Conservation (phyloP, 108 stramenopile genomes). For the Skeletonema menzelii region DNA sequence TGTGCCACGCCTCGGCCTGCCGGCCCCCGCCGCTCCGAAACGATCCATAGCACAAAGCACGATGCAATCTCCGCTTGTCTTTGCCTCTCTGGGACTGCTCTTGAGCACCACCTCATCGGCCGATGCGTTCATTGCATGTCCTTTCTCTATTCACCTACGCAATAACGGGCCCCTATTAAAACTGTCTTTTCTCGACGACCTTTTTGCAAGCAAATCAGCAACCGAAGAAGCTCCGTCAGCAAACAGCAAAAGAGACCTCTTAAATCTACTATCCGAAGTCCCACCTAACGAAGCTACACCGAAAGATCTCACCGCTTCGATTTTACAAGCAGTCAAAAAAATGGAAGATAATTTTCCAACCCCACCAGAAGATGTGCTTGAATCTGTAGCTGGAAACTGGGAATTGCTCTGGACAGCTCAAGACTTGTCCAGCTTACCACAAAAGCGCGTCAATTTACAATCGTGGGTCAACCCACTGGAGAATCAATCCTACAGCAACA, state of each 20-base stretch:
- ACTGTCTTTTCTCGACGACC: background rate
- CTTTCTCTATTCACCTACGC: background rate
- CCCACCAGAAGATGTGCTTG: conserved; percentile 53
- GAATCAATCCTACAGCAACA: conserved; percentile 86
- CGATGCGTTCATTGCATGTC: background rate
- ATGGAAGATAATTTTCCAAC: conserved; percentile 67
- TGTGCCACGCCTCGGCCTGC: no score
- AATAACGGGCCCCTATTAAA: background rate
- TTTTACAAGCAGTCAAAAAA: conserved; percentile 47
- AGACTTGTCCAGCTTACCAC: conserved; percentile 46
- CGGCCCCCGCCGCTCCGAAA: no score
- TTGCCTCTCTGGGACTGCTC: background rate
- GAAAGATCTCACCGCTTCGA: conserved; percentile 46
- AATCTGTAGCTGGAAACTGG: conserved; percentile 64
- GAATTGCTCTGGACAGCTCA: conserved; percentile 84
- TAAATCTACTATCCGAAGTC: conserved; percentile 16
- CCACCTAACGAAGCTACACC: conserved; percentile 56
- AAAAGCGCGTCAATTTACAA: conserved; percentile 27
- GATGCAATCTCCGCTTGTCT: background rate
- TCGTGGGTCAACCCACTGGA: conserved; percentile 79
- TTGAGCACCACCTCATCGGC: background rate
- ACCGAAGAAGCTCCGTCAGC: background rate
- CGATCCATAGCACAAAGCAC: no score
- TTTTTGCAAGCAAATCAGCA: conserved; percentile 4
- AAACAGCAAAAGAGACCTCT: conserved; percentile 9